Conservation (phyloP, 345 rosid genomes). For the Murraya paniculata region DNA sequence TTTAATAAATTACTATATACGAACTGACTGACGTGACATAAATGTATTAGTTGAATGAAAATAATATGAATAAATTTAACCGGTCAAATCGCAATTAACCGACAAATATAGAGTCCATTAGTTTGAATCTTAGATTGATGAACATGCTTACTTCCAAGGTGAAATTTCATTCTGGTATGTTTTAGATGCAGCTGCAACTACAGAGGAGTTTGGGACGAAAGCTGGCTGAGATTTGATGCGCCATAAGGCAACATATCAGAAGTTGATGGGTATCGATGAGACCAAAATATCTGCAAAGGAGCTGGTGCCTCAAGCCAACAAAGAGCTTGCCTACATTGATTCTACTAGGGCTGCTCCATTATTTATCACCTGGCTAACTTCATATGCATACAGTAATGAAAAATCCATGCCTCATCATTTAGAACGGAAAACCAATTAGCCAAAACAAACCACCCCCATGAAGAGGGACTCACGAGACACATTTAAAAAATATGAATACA, state of each 20-base stretch:
- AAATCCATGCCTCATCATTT: no score
- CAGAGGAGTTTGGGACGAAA: constrained; percentile 32
- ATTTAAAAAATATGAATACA: background rate
- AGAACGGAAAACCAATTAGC: no score
- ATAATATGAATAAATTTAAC: no score
- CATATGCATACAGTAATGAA: background rate
- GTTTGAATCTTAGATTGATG: no score
- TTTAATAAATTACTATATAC: no score
- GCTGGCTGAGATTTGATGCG: constrained; percentile 27
- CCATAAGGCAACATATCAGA: constrained; percentile 35
- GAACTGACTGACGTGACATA: no score
- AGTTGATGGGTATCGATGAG: constrained; percentile 30
- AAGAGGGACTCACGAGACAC: background rate
- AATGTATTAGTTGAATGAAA: no score
- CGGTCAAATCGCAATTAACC: no score
- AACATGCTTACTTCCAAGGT: no score
- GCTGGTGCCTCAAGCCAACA: constrained; percentile 24
- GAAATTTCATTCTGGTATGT: background rate
- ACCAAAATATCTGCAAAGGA: constrained; percentile 18
- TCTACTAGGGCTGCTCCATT: constrained; percentile 26
- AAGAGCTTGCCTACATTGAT: constrained; percentile 25
- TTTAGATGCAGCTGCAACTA: background rate
- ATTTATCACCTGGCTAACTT: constrained; percentile 18
- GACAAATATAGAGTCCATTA: no score
- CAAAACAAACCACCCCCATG: no score